phyloP scores from a whole-genome alignment of 1,139 yeast genomes.

The Protomyces gravidus region DNA sequence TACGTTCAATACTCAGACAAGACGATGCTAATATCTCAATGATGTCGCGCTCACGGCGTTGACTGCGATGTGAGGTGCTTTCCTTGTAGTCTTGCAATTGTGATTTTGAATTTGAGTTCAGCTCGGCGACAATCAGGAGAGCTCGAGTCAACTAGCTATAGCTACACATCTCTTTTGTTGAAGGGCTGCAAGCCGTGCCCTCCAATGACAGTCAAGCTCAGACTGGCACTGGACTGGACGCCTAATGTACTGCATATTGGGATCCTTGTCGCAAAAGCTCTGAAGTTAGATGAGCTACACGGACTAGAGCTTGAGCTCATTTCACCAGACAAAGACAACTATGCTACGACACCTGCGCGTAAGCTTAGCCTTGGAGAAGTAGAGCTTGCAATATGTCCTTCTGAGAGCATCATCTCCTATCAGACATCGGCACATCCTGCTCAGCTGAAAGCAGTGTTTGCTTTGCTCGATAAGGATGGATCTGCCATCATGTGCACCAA shows the following conservation, averaged over 20 bases:
- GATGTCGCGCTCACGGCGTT: no score
- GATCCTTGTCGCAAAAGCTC: slow-evolving; percentile 4
- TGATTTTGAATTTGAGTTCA: no score
- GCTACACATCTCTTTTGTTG: no score
- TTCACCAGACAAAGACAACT: not conserved
- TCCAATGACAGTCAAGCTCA: not conserved
- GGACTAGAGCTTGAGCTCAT: slow-evolving; percentile 8
- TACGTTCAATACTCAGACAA: no score
- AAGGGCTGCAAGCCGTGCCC: no score
- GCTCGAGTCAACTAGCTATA: no score
- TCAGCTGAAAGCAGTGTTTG: slow-evolving; percentile 11
- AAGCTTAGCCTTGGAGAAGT: slow-evolving; percentile 4
- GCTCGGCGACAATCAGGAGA: no score
- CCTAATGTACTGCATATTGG: slow-evolving; percentile 11
- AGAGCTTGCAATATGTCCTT: slow-evolving; percentile 15
- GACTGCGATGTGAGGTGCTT: no score
- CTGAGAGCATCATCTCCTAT: slow-evolving; percentile 13
- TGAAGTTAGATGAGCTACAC: not conserved
- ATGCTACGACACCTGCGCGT: slow-evolving; percentile 9
- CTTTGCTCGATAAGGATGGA: slow-evolving; percentile 12
- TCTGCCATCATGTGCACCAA: slow-evolving; percentile 9
- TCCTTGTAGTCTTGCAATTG: no score
- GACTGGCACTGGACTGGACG: slow-evolving; percentile 22
- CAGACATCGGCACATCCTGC: not conserved
- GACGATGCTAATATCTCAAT: no score